phyloP scores from a whole-genome alignment of 2,329 filamentous ascomycete genomes.

The Paecilomyces sp. region DNA sequence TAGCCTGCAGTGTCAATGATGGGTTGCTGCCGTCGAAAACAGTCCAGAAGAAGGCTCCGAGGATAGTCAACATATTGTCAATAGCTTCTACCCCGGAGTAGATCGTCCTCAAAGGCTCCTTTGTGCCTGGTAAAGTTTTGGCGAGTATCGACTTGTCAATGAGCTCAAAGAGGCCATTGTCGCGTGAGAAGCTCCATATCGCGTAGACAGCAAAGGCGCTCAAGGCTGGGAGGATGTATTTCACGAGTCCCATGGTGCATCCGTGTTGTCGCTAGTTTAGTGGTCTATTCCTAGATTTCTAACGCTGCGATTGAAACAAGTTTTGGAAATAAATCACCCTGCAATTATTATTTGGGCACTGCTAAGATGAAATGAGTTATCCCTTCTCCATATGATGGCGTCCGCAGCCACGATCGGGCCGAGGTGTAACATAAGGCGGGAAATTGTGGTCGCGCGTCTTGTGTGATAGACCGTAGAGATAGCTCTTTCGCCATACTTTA shows the following conservation, averaged over 20 bases:
- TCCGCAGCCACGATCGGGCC: no score
- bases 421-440: no score
- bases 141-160: background rate
- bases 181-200: background rate
- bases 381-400: no score
- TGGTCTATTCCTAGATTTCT: no score
- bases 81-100: background rate
- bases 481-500: no score
- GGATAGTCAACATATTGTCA: background rate
- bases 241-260: background rate
- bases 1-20: background rate
- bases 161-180: background rate
- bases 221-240: background rate
- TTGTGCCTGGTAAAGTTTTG: background rate
- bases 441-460: no score
- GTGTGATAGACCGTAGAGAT: no score
- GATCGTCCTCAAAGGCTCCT: background rate
- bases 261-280: no score
- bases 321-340: no score
- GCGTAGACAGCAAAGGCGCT: background rate
- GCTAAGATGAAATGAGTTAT: no score
- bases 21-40: background rate
- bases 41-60: constrained; percentile 1
- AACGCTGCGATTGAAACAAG: no score
- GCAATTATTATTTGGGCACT: no score